phyloP scores from a whole-genome alignment of 2,329 filamentous ascomycete species.

The Leptosphaerulina australis region DNA sequence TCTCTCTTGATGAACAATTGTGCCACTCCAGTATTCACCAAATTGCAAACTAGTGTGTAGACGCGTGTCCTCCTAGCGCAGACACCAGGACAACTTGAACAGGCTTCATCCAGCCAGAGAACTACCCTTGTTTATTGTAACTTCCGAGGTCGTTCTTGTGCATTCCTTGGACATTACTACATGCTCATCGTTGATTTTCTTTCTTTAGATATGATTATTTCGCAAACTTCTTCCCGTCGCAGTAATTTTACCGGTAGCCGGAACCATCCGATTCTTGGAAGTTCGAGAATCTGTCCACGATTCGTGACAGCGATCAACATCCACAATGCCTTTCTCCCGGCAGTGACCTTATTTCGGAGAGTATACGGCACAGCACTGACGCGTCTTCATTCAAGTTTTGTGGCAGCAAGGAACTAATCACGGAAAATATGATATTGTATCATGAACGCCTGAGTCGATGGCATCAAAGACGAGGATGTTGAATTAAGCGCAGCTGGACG shows the following conservation, averaged over 20 bases:
- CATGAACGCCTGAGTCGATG: conserved; percentile 7
- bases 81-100: conserved; percentile 2
- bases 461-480: conserved; percentile 8
- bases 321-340: conserved; percentile 17
- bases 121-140: conserved; percentile 9
- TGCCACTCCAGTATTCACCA: conserved; percentile 5
- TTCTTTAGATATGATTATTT: conserved; percentile 12
- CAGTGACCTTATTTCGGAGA: conserved; percentile 22
- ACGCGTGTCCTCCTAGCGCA: conserved; percentile 9
- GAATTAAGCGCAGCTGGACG: conserved; percentile 9
- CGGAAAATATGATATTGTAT: conserved; percentile 8
- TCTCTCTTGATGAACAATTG: conserved; percentile 1
- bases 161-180: background rate
- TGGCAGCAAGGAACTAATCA: conserved; percentile 32
- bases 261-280: conserved; percentile 6
- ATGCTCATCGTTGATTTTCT: conserved; percentile 5
- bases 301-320: conserved; percentile 22
- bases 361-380: conserved; percentile 26
- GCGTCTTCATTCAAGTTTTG: conserved; percentile 30
- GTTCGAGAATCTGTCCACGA: conserved; percentile 13
- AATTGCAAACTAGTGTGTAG: conserved; percentile 4
- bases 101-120: background rate
- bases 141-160: conserved; percentile 12
- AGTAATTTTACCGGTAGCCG: conserved; percentile 15
- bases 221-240: background rate